A percentile compares a stretch with the other conserved stretches of the same genome.
These are phyloP conservation scores for Xylariales sp. DNA, from an alignment of 2,329 filamentous ascomycete species.

Conservation along the genomic window DNA sequence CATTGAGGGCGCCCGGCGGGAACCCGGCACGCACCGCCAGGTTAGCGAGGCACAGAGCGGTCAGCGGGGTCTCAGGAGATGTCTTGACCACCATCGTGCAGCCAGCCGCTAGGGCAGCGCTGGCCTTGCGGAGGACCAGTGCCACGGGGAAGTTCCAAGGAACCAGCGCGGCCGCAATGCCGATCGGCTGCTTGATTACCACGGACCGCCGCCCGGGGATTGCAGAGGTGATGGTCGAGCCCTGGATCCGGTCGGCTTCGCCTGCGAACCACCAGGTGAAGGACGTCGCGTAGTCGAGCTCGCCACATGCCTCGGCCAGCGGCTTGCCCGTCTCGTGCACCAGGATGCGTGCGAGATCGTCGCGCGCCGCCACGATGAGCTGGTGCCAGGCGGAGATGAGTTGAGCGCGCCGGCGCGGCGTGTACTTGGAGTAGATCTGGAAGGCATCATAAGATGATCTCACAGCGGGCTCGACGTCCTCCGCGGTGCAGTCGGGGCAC, in stretches of 20 bases:
- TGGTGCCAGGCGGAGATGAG: not conserved
- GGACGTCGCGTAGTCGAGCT: conserved; percentile 45
- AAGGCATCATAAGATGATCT: not conserved
- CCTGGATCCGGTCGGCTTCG: conserved; percentile 28
- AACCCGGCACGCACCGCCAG: conserved; percentile 68
- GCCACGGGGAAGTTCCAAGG: conserved; percentile 1
- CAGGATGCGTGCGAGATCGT: not conserved
- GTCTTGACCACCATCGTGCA: conserved; percentile 60
- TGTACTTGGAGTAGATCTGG: not conserved
- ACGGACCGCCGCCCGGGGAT: not conserved
- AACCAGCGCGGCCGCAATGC: conserved; percentile 1
- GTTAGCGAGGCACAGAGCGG: conserved; percentile 56
- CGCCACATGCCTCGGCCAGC: conserved; percentile 41
- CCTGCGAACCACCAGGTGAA: conserved; percentile 50
- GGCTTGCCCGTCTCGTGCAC: conserved; percentile 45
- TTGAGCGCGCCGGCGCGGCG: not conserved
- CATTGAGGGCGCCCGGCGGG: conserved; percentile 72
- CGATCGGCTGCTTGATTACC: conserved; percentile 1
- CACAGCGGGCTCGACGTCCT: conserved; percentile 2
- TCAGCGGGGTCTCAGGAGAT: conserved; percentile 57
- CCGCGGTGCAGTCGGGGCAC: not conserved
- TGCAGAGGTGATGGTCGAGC: not conserved
- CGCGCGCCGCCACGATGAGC: not conserved
- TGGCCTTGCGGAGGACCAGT: conserved; percentile 33
- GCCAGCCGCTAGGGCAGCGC: conserved; percentile 58